Base-by-base conservation (phyloP, 441 rosid species). In the Arabidopsis lyrata region DNA sequence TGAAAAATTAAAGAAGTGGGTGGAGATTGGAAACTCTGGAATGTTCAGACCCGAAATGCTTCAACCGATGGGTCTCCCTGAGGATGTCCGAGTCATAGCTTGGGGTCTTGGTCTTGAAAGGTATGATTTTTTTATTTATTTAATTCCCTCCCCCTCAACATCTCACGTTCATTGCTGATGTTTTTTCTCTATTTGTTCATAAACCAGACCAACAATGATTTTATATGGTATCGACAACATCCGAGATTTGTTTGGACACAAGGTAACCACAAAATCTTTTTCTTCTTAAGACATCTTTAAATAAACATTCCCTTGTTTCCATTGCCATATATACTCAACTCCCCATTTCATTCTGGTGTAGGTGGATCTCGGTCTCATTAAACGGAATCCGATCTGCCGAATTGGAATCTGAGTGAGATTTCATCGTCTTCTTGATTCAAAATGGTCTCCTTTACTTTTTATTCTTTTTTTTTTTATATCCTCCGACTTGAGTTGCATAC, bases 361-460 rank as follows among this genome's bases (percentile, higher is more conserved):
- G 49, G 49, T 45, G 20, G 49, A 45, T 45, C 49, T 45, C 20
- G 49, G 15, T 45, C 49, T 45, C 15, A 45, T 45, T 45, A 45
- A 45, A 45, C 20, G 20, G 20, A 45, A 45, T 41, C 45, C 45
- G 29, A 24, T 24, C 29, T 24, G 29, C 29, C 29, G 29, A 24
- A 24, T 24, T 24, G 29, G 29, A 24, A 24, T 24, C 29, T 24
- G 2, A 24, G 29, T 24, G 29, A 24, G 2, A 24, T 24, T 24
- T 24, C 3, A 24, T 24, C 2, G 29, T 24, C 29, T 24, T 24
- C 2, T 24, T 24, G 29, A 24, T 24, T 24, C 29, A 24, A 24
- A n/a, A n/a, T n/a, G n/a, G n/a, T n/a, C n/a, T n/a, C n/a, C n/a
- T n/a, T n/a, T n/a, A n/a, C n/a, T n/a, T n/a, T n/a, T n/a, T n/a